Percentiles rank a stretch among this genome's conserved stretches.
phyloP scores from a whole-genome alignment of 345 rosid species.

The Clarkia xantiana region DNA sequence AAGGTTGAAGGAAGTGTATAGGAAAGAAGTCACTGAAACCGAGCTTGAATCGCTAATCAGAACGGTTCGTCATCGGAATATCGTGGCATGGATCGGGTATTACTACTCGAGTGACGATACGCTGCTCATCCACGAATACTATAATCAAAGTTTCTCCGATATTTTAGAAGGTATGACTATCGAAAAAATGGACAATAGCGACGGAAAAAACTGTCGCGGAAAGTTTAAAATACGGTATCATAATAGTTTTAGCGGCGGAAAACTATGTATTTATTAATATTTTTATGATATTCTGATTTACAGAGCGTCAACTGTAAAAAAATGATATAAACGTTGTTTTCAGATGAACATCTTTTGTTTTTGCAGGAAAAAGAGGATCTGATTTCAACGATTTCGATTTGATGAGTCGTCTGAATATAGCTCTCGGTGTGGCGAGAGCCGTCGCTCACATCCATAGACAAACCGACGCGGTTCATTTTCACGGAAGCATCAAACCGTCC shows the following conservation, averaged over 20 bases:
- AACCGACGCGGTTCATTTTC: constrained; percentile 47
- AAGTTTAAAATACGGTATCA: no score
- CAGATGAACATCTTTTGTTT: no score
- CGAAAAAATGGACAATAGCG: no score
- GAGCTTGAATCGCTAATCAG: not conserved
- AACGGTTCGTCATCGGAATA: constrained; percentile 17
- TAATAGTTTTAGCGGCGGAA: no score
- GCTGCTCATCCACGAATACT: constrained; percentile 63
- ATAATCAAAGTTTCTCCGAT: constrained; percentile 41
- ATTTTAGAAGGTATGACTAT: constrained; percentile 54
- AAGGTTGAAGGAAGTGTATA: not conserved
- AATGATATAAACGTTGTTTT: no score
- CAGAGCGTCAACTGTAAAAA: no score
- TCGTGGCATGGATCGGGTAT: constrained; percentile 50
- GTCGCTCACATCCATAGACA: constrained; percentile 52
- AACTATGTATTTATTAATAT: no score
- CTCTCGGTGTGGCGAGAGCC: constrained; percentile 67
- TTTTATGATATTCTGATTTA: no score
- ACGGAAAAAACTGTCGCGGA: no score
- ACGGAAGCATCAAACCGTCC: constrained; percentile 76
- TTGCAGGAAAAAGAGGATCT: constrained; percentile 43
- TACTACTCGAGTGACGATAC: constrained; percentile 64
- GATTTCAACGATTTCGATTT: constrained; percentile 39
- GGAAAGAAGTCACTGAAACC: not conserved
- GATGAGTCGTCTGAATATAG: constrained; percentile 58